phyloP scores from a whole-genome alignment of 1,139 yeast genomes.

The Eremothecium gossypii region DNA sequence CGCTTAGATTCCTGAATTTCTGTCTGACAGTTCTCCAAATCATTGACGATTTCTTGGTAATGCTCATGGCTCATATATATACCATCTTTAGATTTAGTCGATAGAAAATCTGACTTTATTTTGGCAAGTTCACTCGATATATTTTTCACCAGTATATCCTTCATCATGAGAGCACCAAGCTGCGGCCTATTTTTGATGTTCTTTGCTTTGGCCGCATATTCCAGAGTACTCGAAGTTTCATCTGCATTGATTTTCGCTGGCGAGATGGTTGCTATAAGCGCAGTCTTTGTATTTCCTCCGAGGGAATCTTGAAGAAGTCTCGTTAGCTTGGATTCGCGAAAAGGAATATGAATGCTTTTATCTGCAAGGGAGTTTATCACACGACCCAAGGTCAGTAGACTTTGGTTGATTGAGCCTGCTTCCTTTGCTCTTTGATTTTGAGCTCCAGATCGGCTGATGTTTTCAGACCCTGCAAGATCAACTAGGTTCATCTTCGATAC shows the following conservation, averaged over 20 bases:
- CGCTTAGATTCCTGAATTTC: constrained; percentile 38
- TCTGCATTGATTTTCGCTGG: constrained; percentile 56
- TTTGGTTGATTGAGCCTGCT: constrained; percentile 61
- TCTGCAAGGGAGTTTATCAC: constrained; percentile 49
- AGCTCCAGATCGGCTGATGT: constrained; percentile 52
- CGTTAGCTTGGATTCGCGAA: constrained; percentile 57
- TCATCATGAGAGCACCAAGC: constrained; percentile 36
- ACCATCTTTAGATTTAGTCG: constrained; percentile 57
- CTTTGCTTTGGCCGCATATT: constrained; percentile 59
- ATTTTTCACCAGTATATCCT: constrained; percentile 48
- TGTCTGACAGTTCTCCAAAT: constrained; percentile 37
- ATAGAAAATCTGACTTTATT: constrained; percentile 46
- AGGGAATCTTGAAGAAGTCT: constrained; percentile 55
- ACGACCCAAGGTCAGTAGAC: constrained; percentile 54
- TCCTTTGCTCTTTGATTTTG: constrained; percentile 53
- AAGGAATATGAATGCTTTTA: constrained; percentile 44
- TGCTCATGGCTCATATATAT: constrained; percentile 51
- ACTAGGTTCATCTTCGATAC: constrained; percentile 66
- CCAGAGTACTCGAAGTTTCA: constrained; percentile 56
- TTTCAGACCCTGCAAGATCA: constrained; percentile 74
- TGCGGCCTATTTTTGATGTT: constrained; percentile 57
- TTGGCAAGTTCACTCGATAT: constrained; percentile 48
- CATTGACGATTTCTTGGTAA: constrained; percentile 42
- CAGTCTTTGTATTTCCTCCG: constrained; percentile 60
- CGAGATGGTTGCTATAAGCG: constrained; percentile 56